phyloP scores from a whole-genome alignment of 2,329 filamentous ascomycete species.

The Graphiopsis chlorocephala region DNA sequence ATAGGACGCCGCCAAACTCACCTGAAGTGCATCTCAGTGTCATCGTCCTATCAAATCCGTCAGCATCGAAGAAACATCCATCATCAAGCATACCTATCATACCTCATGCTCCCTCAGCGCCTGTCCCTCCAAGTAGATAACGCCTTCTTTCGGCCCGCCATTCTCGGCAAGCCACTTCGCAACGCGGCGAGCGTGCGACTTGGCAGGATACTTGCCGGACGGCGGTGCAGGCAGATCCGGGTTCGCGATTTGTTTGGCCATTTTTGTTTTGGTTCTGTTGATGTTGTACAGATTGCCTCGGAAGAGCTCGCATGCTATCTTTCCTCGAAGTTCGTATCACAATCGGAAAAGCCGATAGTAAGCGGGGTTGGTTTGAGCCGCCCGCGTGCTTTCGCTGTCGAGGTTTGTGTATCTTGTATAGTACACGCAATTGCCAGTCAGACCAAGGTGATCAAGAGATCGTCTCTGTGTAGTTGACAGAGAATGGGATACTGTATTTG shows the following conservation, averaged over 20 bases:
- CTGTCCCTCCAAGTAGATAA: slow-evolving; percentile 86
- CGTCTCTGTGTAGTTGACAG: neutral
- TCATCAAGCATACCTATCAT: slow-evolving; percentile 5
- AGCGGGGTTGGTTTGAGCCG: slow-evolving; percentile 5
- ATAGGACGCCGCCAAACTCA: slow-evolving; percentile 36
- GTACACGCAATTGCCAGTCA: no score
- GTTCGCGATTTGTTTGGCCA: slow-evolving; percentile 34
- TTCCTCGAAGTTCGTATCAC: neutral
- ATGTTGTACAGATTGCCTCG: slow-evolving; percentile 23
- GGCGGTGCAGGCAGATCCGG: slow-evolving; percentile 34
- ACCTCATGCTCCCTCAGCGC: slow-evolving; percentile 73
- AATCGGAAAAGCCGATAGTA: slow-evolving; percentile 3
- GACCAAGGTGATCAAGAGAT: neutral
- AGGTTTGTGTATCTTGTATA: neutral
- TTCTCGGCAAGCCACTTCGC: slow-evolving; percentile 70
- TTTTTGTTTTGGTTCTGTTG: slow-evolving; percentile 21
- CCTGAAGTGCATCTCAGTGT: slow-evolving; percentile 78
- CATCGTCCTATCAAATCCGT: slow-evolving; percentile 62
- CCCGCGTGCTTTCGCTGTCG: neutral
- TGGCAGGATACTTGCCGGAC: slow-evolving; percentile 70
- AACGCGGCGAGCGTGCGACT: slow-evolving; percentile 81
- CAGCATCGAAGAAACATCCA: neutral
- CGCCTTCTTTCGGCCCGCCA: slow-evolving; percentile 62
- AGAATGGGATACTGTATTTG: neutral
- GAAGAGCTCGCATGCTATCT: neutral